These are phyloP conservation scores for Ophiostoma ulmi DNA, from an alignment of 2,329 filamentous ascomycete genomes.

Conservation along the genomic window DNA sequence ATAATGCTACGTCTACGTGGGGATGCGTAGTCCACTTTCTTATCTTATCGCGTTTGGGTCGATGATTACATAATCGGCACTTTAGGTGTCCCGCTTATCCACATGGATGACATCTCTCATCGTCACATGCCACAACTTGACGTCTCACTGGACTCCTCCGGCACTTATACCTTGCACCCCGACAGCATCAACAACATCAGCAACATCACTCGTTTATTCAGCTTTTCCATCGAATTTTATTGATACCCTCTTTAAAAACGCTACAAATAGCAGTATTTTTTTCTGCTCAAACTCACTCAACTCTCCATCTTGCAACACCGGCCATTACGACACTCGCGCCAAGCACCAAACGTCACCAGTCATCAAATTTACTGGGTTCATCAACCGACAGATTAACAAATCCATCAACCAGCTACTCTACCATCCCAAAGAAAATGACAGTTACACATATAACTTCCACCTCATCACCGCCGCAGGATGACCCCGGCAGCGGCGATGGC, in stretches of 20 bases:
- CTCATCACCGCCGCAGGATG: constrained; percentile 17
- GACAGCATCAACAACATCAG: not conserved
- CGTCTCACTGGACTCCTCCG: not conserved
- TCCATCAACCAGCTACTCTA: not conserved
- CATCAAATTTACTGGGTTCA: not conserved
- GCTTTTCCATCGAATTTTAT: not conserved
- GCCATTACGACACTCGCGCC: too few relatives aligned
- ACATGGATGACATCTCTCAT: constrained; percentile 2
- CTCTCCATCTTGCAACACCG: too few relatives aligned
- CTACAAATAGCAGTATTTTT: too few relatives aligned
- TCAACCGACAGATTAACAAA: not conserved
- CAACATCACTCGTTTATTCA: not conserved
- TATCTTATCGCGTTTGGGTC: not conserved
- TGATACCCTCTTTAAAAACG: too few relatives aligned
- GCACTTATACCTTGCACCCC: not conserved
- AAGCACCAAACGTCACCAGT: not conserved
- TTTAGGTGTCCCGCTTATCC: not conserved
- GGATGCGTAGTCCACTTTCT: not conserved
- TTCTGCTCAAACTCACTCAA: too few relatives aligned
- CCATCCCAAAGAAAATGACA: not conserved
- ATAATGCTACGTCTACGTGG: not conserved
- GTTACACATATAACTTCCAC: constrained; percentile 19
- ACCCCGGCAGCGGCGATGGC: constrained; percentile 18
- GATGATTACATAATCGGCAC: not conserved
- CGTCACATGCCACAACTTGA: constrained; percentile 7